Evolutionary conservation across 2,329 filamentous ascomycete species (phyloP).

Genomic region (Sporothrix sp.): DNA sequence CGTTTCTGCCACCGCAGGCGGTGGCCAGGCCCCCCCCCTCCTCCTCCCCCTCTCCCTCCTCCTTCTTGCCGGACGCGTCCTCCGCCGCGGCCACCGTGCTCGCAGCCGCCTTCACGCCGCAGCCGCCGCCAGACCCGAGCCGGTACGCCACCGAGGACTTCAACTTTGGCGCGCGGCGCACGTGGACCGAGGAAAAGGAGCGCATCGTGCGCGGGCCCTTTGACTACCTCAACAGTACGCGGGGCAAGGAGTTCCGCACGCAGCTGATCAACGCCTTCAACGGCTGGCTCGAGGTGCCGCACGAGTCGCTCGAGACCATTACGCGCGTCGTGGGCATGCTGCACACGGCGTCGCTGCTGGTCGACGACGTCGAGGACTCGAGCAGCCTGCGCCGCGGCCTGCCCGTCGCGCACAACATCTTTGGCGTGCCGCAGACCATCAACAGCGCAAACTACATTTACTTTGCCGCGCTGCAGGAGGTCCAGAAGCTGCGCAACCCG

Average conservation of each 20-base stretch:
- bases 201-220: constrained; percentile 68
- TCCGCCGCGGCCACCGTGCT: constrained; percentile 1
- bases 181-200: constrained; percentile 68
- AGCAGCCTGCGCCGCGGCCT: constrained; percentile 67
- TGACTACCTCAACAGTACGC: constrained; percentile 68
- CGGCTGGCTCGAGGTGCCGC: constrained; percentile 65
- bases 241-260: constrained; percentile 75
- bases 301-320: constrained; percentile 60
- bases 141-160: constrained; percentile 48
- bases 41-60: neutral
- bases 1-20: neutral
- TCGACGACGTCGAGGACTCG: constrained; percentile 78
- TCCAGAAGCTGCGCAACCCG: constrained; percentile 59
- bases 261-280: constrained; percentile 77
- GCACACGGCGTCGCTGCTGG: constrained; percentile 71
- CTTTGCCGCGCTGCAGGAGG: constrained; percentile 67
- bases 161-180: constrained; percentile 38
- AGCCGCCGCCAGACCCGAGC: constrained; percentile 37
- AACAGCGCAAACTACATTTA: constrained; percentile 88
- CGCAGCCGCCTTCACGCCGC: constrained; percentile 24
- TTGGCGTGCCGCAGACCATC: constrained; percentile 78
- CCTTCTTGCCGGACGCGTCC: constrained; percentile 10
- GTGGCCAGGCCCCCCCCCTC: neutral
- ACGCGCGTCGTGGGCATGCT: constrained; percentile 76
- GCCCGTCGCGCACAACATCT: constrained; percentile 76